phyloP scores from a whole-genome alignment of 768 basidiomycete species.

The Lactarius tabidus region DNA sequence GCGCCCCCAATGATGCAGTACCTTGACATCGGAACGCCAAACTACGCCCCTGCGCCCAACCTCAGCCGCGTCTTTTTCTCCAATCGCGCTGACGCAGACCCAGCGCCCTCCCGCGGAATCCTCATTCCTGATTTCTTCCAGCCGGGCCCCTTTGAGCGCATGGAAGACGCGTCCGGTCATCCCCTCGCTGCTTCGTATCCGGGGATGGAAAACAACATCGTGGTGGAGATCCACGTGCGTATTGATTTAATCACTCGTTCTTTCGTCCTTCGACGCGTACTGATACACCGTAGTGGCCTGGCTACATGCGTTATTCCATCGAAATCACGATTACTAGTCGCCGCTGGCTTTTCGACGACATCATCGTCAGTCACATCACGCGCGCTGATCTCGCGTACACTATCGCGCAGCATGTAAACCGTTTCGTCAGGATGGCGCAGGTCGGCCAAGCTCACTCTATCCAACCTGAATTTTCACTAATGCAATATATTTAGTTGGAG shows the following conservation, averaged over 20 bases:
- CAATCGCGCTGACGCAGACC: background rate
- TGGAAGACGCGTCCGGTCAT: background rate
- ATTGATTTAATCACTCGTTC: background rate
- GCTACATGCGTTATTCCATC: background rate
- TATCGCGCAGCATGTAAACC: background rate
- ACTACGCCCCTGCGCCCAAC: background rate
- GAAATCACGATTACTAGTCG: background rate
- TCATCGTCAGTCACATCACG: background rate
- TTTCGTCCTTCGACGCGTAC: background rate
- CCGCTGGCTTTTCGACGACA: too few species aligned
- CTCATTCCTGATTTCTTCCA: background rate
- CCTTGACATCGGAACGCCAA: background rate
- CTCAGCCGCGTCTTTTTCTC: background rate
- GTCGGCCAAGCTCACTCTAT: background rate
- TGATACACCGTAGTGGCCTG: background rate
- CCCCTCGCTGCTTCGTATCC: background rate
- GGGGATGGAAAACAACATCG: background rate
- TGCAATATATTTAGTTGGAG: background rate
- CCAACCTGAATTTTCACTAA: background rate
- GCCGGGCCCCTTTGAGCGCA: background rate
- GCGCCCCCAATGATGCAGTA: background rate
- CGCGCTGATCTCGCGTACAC: background rate
- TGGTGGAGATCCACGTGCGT: background rate
- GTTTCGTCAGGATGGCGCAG: background rate
- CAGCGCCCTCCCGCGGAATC: background rate